phyloP scores from a whole-genome alignment of 345 rosid species.

The Mangifera indica region DNA sequence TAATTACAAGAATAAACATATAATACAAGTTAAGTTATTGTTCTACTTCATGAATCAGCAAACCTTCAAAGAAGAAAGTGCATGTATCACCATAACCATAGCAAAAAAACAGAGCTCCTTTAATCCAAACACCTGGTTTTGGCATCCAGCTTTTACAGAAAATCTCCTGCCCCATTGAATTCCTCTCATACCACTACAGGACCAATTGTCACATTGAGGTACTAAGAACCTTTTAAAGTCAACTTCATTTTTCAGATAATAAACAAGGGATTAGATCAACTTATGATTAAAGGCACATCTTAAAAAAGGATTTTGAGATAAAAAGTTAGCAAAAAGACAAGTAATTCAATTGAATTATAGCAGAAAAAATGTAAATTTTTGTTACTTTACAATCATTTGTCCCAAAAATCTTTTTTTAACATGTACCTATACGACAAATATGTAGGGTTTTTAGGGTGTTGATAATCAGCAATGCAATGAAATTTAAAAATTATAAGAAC shows the following conservation, averaged over 20 bases:
- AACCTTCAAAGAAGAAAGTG: constrained; percentile 98
- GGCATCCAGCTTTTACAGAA: constrained; percentile 92
- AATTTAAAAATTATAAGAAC: not conserved
- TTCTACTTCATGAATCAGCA: constrained; percentile 19
- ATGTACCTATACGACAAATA: not conserved
- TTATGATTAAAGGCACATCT: too few relatives aligned
- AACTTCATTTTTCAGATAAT: not conserved
- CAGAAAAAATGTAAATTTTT: too few relatives aligned
- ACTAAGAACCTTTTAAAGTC: not conserved
- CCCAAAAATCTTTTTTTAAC: not conserved
- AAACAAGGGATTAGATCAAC: too few relatives aligned
- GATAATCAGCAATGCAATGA: too few relatives aligned
- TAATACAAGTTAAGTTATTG: not conserved
- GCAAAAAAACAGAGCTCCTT: constrained; percentile 70
- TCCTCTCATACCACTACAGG: constrained; percentile 75
- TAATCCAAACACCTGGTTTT: constrained; percentile 46
- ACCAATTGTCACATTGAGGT: not conserved
- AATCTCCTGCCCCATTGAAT: constrained; percentile 63
- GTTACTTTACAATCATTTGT: not conserved
- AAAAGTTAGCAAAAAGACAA: too few relatives aligned
- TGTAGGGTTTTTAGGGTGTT: too few relatives aligned
- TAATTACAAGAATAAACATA: constrained; percentile 7
- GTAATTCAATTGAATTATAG: too few relatives aligned
- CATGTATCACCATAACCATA: constrained; percentile 99
- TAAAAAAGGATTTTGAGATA: too few relatives aligned